Base-by-base conservation (phyloP, 345 rosid species). In the Corchorus capsularis region DNA sequence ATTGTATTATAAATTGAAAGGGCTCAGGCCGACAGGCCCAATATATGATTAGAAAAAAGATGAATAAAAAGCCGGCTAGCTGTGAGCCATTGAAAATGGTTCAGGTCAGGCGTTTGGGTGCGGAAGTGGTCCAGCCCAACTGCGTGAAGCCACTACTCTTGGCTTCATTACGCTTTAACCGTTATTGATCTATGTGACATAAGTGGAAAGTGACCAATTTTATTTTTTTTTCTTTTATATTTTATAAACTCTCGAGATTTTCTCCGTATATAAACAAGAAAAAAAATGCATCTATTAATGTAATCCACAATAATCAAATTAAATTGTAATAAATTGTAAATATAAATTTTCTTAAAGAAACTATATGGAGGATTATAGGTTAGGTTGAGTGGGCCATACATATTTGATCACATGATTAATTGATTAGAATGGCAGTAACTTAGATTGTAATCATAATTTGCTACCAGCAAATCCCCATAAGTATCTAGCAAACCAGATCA, bases 91-190 rank as follows among this genome's bases (percentile, higher is more conserved):
- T 45, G 53, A 60, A 32, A 1, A 32, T 35, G 54, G 75, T 50
- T 47, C 13, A 63, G 34, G 27, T 22, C 66, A 67, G 54, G 37
- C 15, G 32, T 43, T 39, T 7, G 27, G 27, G 59, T 72, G 80
- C 17, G 34, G 6, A 22, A 17, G 75, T 76, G 78, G 81, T 74
- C 81, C 83, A 79, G 76, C 67, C 79, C 77, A 77, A 16, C 19
- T 55, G 22, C 46, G 8, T 11, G 17, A 57, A 9, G 62, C 14
- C 35, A 57, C 34, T 56, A 20, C 4, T 56, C 5, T 57, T 10
- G 61, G 61, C 61, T 56, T 9, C 3, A 20, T 20, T 57, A 57
- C 14, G 62, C n/a, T n/a, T n/a, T n/a, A n/a, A n/a, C n/a, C n/a
- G n/a, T n/a, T n/a, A n/a, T n/a, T n/a, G n/a, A n/a, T n/a, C n/a